Base-by-base conservation (phyloP, 768 basidiomycete genomes). In the Lepiota venenata region DNA sequence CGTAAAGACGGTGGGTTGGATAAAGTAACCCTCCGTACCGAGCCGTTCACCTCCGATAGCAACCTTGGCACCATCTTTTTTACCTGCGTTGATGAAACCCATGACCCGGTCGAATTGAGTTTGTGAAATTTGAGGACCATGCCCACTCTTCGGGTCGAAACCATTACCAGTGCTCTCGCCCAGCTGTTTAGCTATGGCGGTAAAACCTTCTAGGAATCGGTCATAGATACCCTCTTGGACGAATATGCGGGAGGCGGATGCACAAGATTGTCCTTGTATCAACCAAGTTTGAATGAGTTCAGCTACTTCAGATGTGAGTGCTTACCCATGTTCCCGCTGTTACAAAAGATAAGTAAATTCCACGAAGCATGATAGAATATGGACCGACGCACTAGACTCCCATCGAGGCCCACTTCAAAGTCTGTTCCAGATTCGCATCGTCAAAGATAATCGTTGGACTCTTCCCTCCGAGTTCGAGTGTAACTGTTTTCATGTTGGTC, bases 201-300 rank as follows among this genome's bases (percentile, higher is more conserved):
- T 74, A 67, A 92, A 85, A 27, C 58, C 66, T 48, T 70, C 63
- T 49, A 93, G 62, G 75, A 93, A 93, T 57, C 82, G 67, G 67
- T 93, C 90, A 71, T 93, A 93, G 62, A 93, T 82, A 2, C 74
- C 71, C 55, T 78, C 83, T 64, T 93, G 91, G 5, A 94, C 88
- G 63, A 80, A 92, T 62, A 93, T 83, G 58, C 93, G 82, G 25
- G 90, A 88, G 11, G 90, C 88, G 12, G 90, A 90, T 60, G 82
- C 82, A 72, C 91, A 93, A n/a, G 79, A 74, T 70, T 93, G 91
- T 22, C 91, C 71, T 72, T 67, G 63, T 56, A 54, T 62, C 65
- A 35, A 22, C 5, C 40, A 32, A 51, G 20, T 18, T 9, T 20
- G 48, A 47, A 38, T 3, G 54, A 95, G 95, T 69, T 94, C 94